These are phyloP conservation scores for Solanum hybrid DNA, from an alignment of 305 asterid genomes.

Conservation along the genomic window DNA sequence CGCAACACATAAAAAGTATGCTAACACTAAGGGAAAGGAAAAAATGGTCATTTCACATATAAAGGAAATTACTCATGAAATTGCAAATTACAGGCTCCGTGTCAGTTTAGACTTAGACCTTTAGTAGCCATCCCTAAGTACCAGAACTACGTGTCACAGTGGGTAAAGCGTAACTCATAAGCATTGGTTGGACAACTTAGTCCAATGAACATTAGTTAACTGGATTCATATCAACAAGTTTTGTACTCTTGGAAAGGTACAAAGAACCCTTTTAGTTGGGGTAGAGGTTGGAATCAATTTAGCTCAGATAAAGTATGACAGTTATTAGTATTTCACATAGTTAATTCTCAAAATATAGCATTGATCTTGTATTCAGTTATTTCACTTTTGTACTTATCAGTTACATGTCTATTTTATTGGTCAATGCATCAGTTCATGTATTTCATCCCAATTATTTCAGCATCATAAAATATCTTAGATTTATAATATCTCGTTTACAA, in stretches of 20 bases:
- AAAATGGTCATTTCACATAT: not conserved
- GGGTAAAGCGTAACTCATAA: not conserved
- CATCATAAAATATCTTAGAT: not conserved
- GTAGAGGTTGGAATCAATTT: not conserved
- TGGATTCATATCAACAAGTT: too few species aligned
- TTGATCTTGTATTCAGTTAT: not conserved
- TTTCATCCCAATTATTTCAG: not conserved
- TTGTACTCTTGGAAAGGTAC: not conserved
- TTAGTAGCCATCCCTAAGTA: not conserved
- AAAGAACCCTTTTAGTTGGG: not conserved
- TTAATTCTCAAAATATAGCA: not conserved
- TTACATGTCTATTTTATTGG: not conserved
- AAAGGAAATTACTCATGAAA: not conserved
- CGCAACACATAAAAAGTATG: not conserved
- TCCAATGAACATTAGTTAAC: not conserved
- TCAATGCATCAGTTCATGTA: not conserved
- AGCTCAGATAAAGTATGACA: not conserved
- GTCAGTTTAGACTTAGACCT: not conserved
- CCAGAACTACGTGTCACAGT: not conserved
- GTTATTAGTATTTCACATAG: not conserved
- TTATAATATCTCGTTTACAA: not conserved
- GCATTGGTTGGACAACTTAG: not conserved
- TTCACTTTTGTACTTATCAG: not conserved
- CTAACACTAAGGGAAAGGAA: not conserved
- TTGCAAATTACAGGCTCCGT: not conserved